phyloP scores from a whole-genome alignment of 192 early-diverging fungal genomes.

The Backusella australiensis region DNA sequence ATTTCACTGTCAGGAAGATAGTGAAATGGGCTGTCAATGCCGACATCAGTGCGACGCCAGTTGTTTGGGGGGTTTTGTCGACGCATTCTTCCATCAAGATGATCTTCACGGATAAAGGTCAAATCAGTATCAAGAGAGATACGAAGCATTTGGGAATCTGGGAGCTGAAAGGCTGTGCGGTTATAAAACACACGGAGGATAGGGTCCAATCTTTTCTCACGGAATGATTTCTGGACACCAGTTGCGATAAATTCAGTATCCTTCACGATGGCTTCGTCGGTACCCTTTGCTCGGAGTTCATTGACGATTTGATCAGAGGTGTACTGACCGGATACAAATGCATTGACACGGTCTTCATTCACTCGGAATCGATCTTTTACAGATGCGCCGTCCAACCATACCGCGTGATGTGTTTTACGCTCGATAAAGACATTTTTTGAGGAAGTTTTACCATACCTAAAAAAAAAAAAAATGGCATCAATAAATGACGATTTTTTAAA shows the following conservation, averaged over 20 bases:
- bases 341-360: conserved; percentile 91
- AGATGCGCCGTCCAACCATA: conserved; percentile 47
- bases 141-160: conserved; percentile 87
- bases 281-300: conserved; percentile 62
- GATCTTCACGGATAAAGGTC: conserved; percentile 95
- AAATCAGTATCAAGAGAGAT: conserved; percentile 96
- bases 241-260: conserved; percentile 53
- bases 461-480: background rate
- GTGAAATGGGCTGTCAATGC: conserved; percentile 74
- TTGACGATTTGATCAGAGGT: conserved; percentile 70
- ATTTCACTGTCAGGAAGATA: conserved; percentile 76
- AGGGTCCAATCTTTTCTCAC: conserved; percentile 72
- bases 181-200: conserved; percentile 93
- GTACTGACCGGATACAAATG: conserved; percentile 74
- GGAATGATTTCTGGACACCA: conserved; percentile 72
- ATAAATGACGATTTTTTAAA: too few species aligned
- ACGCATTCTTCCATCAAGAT: conserved; percentile 55
- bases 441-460: conserved; percentile 32
- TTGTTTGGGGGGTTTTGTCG: conserved; percentile 68
- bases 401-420: conserved; percentile 50
- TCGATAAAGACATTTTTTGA: conserved; percentile 35
- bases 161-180: conserved; percentile 97
- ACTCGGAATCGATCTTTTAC: conserved; percentile 92
- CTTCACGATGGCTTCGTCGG: conserved; percentile 57
- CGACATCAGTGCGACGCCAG: conserved; percentile 92